These are phyloP conservation scores for Thalia dealbata DNA, from an alignment of 176 grass and related monocot species.

Conservation along the genomic window DNA sequence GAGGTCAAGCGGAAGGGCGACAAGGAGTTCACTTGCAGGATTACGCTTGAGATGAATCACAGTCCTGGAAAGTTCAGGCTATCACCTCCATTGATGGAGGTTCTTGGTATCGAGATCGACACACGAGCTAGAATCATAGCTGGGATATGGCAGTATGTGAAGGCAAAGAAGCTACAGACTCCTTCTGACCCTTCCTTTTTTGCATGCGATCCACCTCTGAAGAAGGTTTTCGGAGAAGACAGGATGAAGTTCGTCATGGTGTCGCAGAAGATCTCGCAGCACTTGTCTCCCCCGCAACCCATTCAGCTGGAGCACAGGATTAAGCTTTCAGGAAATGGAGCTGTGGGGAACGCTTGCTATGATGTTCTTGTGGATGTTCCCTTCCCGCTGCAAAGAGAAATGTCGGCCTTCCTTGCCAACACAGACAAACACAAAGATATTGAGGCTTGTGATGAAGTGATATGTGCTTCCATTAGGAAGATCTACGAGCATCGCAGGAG, in stretches of 20 bases:
- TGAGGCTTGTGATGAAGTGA: conserved; percentile 86
- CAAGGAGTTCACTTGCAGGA: conserved; percentile 69
- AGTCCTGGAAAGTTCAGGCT: conserved; percentile 81
- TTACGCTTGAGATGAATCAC: conserved; percentile 83
- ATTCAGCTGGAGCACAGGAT: conserved; percentile 86
- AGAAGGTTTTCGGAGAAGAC: conserved; percentile 85
- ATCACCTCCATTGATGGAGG: conserved; percentile 74
- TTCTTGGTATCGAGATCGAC: conserved; percentile 85
- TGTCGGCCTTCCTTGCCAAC: conserved; percentile 68
- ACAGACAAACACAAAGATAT: conserved; percentile 95
- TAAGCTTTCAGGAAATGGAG: conserved; percentile 59
- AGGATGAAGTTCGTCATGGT: conserved; percentile 80
- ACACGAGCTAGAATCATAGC: conserved; percentile 72
- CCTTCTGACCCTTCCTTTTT: conserved; percentile 78
- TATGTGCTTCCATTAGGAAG: conserved; percentile 94
- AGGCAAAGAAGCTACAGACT: conserved; percentile 90
- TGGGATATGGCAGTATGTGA: conserved; percentile 91
- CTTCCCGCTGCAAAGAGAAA: conserved; percentile 89
- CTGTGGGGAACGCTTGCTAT: conserved; percentile 67
- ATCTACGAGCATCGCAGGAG: conserved; percentile 95
- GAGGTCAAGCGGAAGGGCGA: conserved; percentile 95
- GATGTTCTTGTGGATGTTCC: conserved; percentile 94
- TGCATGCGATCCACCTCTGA: conserved; percentile 59
- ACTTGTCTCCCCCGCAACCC: conserved; percentile 52
- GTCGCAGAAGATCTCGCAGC: conserved; percentile 93